A percentile compares a stretch with the other conserved stretches of the same genome.
phyloP scores from a whole-genome alignment of 2,329 filamentous ascomycete genomes.

The Didymella keratinophila region DNA sequence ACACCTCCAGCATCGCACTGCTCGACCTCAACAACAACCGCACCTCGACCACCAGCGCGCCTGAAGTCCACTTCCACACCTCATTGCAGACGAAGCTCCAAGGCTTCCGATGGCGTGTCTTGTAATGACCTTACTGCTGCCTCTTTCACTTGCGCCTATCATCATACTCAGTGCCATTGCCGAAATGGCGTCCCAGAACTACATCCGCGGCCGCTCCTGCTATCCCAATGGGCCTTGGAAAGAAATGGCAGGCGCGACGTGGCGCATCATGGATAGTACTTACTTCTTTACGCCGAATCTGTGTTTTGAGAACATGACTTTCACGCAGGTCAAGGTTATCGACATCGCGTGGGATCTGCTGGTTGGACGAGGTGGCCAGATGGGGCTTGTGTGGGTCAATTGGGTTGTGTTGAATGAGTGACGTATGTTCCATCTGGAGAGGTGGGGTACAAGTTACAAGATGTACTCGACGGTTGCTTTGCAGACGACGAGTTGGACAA shows the following conservation, averaged over 20 bases:
- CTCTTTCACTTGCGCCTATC: constrained; percentile 36
- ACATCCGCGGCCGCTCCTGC: constrained; percentile 38
- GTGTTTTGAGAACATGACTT: constrained; percentile 43
- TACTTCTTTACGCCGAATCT: constrained; percentile 48
- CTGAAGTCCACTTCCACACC: constrained; percentile 1
- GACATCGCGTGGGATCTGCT: constrained; percentile 51
- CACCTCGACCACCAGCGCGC: background rate
- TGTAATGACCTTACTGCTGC: constrained; percentile 29
- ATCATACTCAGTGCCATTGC: constrained; percentile 39
- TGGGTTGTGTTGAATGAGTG: constrained; percentile 51
- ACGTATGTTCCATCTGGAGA: constrained; percentile 47
- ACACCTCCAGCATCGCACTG: background rate
- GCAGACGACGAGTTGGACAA: constrained; percentile 39
- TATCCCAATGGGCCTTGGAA: constrained; percentile 47
- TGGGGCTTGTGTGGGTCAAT: constrained; percentile 45
- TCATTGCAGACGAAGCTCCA: constrained; percentile 23
- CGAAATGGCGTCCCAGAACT: constrained; percentile 38
- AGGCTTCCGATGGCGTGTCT: constrained; percentile 35
- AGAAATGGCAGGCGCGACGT: constrained; percentile 38
- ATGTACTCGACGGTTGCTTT: constrained; percentile 41
- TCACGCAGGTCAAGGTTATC: constrained; percentile 50
- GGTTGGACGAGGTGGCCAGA: constrained; percentile 47
- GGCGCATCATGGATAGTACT: constrained; percentile 46
- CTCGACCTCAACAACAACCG: background rate
- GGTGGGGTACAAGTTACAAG: constrained; percentile 42